Conservation (phyloP, 257 asterid genomes). For the Dorcoceras hygrometricum region DNA sequence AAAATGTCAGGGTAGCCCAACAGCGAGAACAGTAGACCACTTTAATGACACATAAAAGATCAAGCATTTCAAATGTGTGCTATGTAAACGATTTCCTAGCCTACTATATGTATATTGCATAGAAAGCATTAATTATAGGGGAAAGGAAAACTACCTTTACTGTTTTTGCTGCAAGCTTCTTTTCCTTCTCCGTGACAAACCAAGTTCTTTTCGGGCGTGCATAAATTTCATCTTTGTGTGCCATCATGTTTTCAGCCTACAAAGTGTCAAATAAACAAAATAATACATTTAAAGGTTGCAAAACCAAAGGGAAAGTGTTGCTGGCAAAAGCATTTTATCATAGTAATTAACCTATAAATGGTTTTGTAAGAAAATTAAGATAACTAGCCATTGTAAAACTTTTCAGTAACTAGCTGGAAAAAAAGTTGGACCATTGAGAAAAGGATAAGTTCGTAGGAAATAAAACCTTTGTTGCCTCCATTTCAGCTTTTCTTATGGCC, state of each 20-base stretch:
- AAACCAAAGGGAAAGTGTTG: background rate
- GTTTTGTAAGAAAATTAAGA: background rate
- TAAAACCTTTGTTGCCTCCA: conserved; percentile 87
- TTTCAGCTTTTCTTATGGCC: conserved; percentile 94
- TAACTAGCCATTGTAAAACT: background rate
- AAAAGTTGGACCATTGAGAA: background rate
- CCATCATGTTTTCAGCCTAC: conserved; percentile 98
- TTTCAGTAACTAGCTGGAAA: background rate
- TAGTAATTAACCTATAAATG: conserved; percentile 17
- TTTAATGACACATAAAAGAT: background rate
- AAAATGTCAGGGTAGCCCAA: background rate
- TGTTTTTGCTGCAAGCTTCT: conserved; percentile 63
- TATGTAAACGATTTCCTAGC: conserved; percentile 4
- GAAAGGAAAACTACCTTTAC: conserved; percentile 65
- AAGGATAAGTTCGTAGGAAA: background rate
- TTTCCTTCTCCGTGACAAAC: conserved; percentile 82
- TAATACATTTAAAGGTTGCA: conserved; percentile 5
- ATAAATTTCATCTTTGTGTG: conserved; percentile 73
- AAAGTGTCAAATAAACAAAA: conserved; percentile 26
- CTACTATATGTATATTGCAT: conserved; percentile 11
- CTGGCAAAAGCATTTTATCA: background rate
- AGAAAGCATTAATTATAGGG: background rate
- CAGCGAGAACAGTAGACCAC: background rate
- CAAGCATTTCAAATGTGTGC: conserved; percentile 5
- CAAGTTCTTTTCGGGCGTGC: conserved; percentile 93